Conservation (phyloP, 2,329 filamentous ascomycete genomes). For the Periconia sp. region DNA sequence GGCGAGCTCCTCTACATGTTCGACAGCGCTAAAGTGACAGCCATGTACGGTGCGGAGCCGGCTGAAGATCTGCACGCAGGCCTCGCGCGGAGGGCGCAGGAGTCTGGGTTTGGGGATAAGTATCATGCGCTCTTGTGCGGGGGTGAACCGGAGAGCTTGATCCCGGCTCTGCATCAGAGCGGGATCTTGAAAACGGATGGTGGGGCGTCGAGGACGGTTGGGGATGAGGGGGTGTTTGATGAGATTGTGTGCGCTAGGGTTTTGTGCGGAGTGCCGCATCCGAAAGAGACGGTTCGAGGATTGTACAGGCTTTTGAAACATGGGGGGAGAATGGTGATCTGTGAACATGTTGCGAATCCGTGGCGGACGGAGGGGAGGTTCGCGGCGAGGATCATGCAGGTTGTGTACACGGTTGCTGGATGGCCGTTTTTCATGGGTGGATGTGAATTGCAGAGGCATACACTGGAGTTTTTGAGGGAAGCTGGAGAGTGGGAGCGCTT, state of each 20-base stretch:
- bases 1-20: constrained; percentile 55
- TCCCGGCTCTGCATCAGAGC: constrained; percentile 48
- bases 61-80: constrained; percentile 50
- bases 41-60: constrained; percentile 59
- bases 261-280: constrained; percentile 56
- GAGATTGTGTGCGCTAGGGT: constrained; percentile 58
- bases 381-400: constrained; percentile 50
- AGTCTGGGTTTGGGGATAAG: constrained; percentile 47
- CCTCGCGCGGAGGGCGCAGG: constrained; percentile 45
- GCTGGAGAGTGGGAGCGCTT: constrained; percentile 54
- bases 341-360: constrained; percentile 58
- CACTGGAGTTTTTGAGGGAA: constrained; percentile 45
- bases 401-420: constrained; percentile 47
- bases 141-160: constrained; percentile 50
- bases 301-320: constrained; percentile 57
- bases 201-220: constrained; percentile 4
- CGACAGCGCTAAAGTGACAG: constrained; percentile 43
- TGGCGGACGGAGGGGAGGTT: constrained; percentile 51
- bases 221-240: constrained; percentile 51
- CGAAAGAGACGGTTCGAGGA: constrained; percentile 48
- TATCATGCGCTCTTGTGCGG: constrained; percentile 55
- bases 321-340: constrained; percentile 57
- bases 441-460: constrained; percentile 55
- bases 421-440: constrained; percentile 58
- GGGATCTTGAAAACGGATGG: constrained; percentile 40